Base-by-base conservation (phyloP, 805 yeast species). In the Lachancea lanzarotensis region DNA sequence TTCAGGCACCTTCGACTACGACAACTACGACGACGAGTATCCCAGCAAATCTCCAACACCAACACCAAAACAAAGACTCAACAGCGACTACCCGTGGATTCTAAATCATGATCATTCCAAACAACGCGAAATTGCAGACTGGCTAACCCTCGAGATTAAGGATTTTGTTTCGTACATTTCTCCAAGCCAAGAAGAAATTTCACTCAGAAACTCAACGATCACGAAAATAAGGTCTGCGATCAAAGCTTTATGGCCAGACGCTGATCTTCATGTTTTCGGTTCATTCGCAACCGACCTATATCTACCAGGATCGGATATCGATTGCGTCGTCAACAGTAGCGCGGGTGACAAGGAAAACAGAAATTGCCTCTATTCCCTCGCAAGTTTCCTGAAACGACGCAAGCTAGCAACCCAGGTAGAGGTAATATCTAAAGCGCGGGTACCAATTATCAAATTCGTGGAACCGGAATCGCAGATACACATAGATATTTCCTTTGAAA, bases 271-370 rank as follows among this genome's bases (percentile, higher is more conserved):
- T 50, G 95, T 90, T 7, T 91, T 93, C 69, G 98, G 98, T 0
- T 90, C 97, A 0, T 85, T 78, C 62, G 96, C 98, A 0, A 90
- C 97, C 0, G 96, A 90, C 59, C 68, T 91, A 49, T 91, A 89
- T 59, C 70, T 91, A 15, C 98, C 98, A 0, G 95, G 95, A 1
- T 87, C 96, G 0, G 98, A 91, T 71, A 88, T 91, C 27, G 98
- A 91, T 64, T 82, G 93, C 81, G 97, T 90, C 37, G 76, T 91
- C 19, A 70, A 82, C 3, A 83, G 95, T 18, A 65, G 72, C 15
- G 65, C 69, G 12, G 80, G 82, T 2, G 75, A 76, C 53, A 69
- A 69, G 43, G 88, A 78, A 54, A 76, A 74, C 46, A 76, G 86
- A 57, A 72, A 79, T n/a, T 69, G 77, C 19, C 65, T 91, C 38